Evolutionary conservation across 352 stramenopile genomes (phyloP), one percentile per base, ranked within the genome.

Genomic region (Paralagenidium karlingii): DNA sequence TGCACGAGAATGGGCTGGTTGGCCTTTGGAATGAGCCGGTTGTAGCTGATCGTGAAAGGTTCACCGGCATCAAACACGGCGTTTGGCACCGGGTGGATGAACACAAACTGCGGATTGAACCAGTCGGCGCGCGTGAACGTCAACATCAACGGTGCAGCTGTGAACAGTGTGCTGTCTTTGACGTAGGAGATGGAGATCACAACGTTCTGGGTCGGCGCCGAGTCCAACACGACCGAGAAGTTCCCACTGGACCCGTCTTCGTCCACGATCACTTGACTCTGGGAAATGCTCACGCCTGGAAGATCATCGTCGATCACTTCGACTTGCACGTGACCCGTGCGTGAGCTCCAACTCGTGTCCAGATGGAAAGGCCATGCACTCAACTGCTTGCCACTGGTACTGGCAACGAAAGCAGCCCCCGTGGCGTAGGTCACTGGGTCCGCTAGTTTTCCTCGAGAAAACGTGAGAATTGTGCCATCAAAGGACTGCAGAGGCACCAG

Each of bases 221-320:
- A 86, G 33, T 86, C 71, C 8, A 86, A 49, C n/a, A 55, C 53
- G 15, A 86, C 40, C 0, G 55, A 67, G 40, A 64, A 86, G 25
- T 70, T 79, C 3, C 45, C 39, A 1, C 36, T 38, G 1, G 43
- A 27, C 13, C 39, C 57, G 28, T 68, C 83, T 43, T 86, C 71
- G 0, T 59, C 56, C 7, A 67, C 50, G 2, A 58, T 21, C 29
- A 83, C 49, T 6, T 53, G 24, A 11, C 57, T 66, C 5, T 34
- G 8, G 1, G 66, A 77, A 7, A 83, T 36, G 7, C 68, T 79
- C 20, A 82, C 44, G 12, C 68, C 71, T 20, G 71, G 68, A 6
- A 82, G 31, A 51, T 86, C 71, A 26, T 86, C 71, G 33, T 86
- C 71, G n/a, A 73, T 34, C 3, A 73, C 45, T 6, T 38, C 20